A percentile compares a stretch with the other conserved stretches of the same genome.
phyloP scores from a whole-genome alignment of 306 rosid species.

The Ceratonia siliqua region DNA sequence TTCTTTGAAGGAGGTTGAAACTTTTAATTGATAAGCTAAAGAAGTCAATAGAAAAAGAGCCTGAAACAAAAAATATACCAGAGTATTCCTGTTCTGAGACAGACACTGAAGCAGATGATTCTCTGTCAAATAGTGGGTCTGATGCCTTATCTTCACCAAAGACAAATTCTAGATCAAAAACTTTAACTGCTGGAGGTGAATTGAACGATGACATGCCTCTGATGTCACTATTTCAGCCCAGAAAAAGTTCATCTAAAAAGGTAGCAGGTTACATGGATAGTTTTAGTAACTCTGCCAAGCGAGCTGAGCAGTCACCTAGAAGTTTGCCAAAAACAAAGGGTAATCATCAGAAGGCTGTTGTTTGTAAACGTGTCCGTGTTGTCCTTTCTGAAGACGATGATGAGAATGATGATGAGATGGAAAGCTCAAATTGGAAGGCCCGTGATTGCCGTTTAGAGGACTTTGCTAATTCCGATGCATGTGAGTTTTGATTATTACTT shows the following conservation, averaged over 20 bases:
- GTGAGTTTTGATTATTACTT: constrained; percentile 54
- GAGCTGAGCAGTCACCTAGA: constrained; percentile 45
- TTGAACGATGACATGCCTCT: constrained; percentile 55
- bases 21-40: constrained; percentile 62
- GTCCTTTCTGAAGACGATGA: constrained; percentile 49
- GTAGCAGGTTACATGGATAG: constrained; percentile 39
- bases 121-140: constrained; percentile 43
- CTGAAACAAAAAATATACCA: constrained; percentile 39
- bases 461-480: constrained; percentile 51
- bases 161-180: constrained; percentile 40
- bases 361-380: constrained; percentile 14
- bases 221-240: constrained; percentile 48
- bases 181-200: constrained; percentile 45
- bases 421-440: constrained; percentile 47
- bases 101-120: constrained; percentile 62
- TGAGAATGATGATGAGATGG: constrained; percentile 45
- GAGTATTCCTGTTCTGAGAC: constrained; percentile 83
- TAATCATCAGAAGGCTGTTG: constrained; percentile 12
- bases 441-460: constrained; percentile 38
- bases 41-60: constrained; percentile 41
- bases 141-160: constrained; percentile 47
- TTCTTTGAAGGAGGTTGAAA: constrained; percentile 71
- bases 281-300: constrained; percentile 34
- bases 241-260: constrained; percentile 48
- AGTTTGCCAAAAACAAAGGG: constrained; percentile 34